Conservation (phyloP, 495 filamentous ascomycete species). For the Pseudotulostoma volvatum region DNA sequence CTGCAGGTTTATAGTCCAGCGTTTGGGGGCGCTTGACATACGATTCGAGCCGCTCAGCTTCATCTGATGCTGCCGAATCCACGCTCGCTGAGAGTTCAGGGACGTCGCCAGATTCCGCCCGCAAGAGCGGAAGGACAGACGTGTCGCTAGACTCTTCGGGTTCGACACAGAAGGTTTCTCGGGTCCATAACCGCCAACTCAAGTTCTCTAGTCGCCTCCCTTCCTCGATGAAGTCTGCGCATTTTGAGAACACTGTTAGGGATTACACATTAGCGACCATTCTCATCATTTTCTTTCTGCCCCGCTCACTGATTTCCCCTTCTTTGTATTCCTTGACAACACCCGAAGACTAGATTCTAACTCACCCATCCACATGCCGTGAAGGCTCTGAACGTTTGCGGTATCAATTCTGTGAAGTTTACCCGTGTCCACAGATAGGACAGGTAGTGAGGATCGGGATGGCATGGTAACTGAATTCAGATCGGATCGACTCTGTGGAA, state of each 20-base stretch:
- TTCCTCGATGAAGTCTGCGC: slow-evolving; percentile 85
- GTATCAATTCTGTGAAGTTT: slow-evolving; percentile 92
- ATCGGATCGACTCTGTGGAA: slow-evolving; percentile 2
- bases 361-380: slow-evolving; percentile 97
- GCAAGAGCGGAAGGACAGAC: slow-evolving; percentile 26
- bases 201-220: slow-evolving; percentile 87
- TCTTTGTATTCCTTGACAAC: neutral
- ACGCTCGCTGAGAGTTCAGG: slow-evolving; percentile 86
- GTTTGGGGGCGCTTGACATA: slow-evolving; percentile 36
- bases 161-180: slow-evolving; percentile 91
- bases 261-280: neutral
- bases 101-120: slow-evolving; percentile 38
- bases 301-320: neutral
- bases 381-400: slow-evolving; percentile 77
- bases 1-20: slow-evolving; percentile 27
- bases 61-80: slow-evolving; percentile 62
- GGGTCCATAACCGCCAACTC: slow-evolving; percentile 89
- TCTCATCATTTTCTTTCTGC: neutral
- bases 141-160: slow-evolving; percentile 35
- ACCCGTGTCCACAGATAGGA: slow-evolving; percentile 69
- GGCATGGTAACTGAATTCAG: slow-evolving; percentile 31
- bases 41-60: slow-evolving; percentile 54
- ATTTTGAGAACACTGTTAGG: slow-evolving; percentile 74
- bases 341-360: slow-evolving; percentile 10
- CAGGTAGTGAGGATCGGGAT: slow-evolving; percentile 45